A percentile compares a stretch with the other conserved stretches of the same genome.
Conservation (phyloP, 2,329 filamentous ascomycete species). For the Colletotrichum sp. region DNA sequence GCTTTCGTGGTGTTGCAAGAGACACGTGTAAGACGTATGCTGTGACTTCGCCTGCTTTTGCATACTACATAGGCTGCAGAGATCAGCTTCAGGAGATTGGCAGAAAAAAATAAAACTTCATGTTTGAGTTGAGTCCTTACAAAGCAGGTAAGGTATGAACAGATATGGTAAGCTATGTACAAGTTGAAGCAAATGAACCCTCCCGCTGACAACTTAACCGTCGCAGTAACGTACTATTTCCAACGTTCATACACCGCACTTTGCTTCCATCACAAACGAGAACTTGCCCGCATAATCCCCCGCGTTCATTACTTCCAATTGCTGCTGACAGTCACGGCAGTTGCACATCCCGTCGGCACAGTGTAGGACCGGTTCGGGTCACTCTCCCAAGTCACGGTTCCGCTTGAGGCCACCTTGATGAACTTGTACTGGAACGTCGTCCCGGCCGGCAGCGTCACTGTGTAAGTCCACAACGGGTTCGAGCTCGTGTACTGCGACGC, state of each 20-base stretch:
- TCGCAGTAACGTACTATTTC: background rate
- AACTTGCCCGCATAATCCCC: rapidly evolving
- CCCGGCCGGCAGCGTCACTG: conserved; percentile 56
- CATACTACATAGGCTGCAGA: background rate
- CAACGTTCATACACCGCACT: background rate
- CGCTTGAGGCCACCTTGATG: conserved; percentile 56
- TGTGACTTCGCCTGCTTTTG: background rate
- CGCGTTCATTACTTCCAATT: conserved; percentile 28
- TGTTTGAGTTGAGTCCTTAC: background rate
- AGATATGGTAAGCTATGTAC: background rate
- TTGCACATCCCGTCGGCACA: conserved; percentile 29
- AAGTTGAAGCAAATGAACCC: background rate
- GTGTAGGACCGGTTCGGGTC: conserved; percentile 49
- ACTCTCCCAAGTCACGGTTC: conserved; percentile 62
- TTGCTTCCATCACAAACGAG: background rate
- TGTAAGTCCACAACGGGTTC: conserved; percentile 60
- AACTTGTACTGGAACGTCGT: conserved; percentile 66
- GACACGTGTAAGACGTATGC: background rate
- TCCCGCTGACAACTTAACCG: background rate
- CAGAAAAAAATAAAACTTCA: background rate
- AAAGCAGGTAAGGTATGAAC: background rate
- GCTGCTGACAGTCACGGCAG: conserved; percentile 23
- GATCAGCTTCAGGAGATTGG: background rate
- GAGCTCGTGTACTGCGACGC: conserved; percentile 58
- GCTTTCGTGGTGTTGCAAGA: background rate